phyloP scores from a whole-genome alignment of 1,284 basidiomycete genomes.

The Serendipita sp. region DNA sequence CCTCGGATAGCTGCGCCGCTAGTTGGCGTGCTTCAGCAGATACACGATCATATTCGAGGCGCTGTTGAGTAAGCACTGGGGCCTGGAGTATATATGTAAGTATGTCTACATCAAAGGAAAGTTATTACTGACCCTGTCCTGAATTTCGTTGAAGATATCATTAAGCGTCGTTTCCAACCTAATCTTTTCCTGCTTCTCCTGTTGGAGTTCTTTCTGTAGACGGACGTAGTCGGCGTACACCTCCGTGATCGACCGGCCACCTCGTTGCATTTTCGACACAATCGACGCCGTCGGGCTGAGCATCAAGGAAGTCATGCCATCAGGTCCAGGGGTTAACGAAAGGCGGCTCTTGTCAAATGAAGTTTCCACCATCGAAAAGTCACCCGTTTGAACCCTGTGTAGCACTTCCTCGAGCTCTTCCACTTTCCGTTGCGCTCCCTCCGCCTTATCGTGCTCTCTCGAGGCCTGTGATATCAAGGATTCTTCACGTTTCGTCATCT shows the following conservation, averaged over 20 bases:
- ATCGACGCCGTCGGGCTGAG: slow-evolving; percentile 77
- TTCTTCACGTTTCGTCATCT: background rate
- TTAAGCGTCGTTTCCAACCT: slow-evolving; percentile 65
- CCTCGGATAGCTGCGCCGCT: slow-evolving; percentile 61
- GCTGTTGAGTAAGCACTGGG: slow-evolving; percentile 75
- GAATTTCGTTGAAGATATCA: slow-evolving; percentile 68
- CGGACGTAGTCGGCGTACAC: slow-evolving; percentile 79
- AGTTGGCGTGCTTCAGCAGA: slow-evolving; percentile 65
- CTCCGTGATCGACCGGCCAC: slow-evolving; percentile 78
- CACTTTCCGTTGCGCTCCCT: background rate
- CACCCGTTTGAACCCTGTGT: background rate
- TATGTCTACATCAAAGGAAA: background rate
- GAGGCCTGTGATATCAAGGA: background rate
- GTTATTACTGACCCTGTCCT: slow-evolving; percentile 57
- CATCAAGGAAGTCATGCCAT: slow-evolving; percentile 24
- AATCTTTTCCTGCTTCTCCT: slow-evolving; percentile 65
- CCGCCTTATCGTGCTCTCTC: background rate
- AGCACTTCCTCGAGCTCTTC: slow-evolving; percentile 1
- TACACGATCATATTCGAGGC: slow-evolving; percentile 68
- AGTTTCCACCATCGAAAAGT: background rate
- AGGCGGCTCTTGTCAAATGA: background rate
- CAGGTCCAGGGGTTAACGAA: background rate
- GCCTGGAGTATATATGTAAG: slow-evolving; percentile 38
- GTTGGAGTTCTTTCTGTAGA: slow-evolving; percentile 68
- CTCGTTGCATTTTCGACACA: slow-evolving; percentile 60